Evolutionary conservation across 257 asterid species (phyloP), one percentile per base, ranked within the genome.

Genomic region (Nicotiana obtusifolia): DNA sequence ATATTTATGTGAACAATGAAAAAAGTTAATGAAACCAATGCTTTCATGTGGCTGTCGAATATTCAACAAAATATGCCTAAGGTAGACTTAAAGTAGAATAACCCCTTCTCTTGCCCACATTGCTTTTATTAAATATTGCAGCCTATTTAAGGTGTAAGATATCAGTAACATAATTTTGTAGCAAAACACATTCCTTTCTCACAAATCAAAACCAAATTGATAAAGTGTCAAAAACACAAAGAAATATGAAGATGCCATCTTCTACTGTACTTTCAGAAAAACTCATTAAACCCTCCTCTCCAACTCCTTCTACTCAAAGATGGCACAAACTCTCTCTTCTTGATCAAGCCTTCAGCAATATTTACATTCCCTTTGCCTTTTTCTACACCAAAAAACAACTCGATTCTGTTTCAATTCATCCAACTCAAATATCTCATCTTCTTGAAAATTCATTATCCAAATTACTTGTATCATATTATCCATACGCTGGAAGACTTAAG

Each of bases 401-500:
- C 8, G 75, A 66, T 66, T 6, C 15, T 16, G 31, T 64, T 37
- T 64, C 73, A 64, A 64, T 28, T 17, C 2, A 17, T 3, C 16
- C 60, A 0, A 10, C 14, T 30, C 49, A 47, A 26, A 31, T 49
- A 19, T 76, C 82, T 56, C 52, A 26, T 19, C 47, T 52, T 22
- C 52, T 79, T 1, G 47, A 83, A 54, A 64, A 26, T 4, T 79
- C 83, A 0, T 11, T 82, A 20, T 77, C 85, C 9, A 20, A 17
- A 20, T 16, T 56, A 1, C 13, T 64, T 77, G 14, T 19, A 1
- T 57, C 8, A 47, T 82, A 64, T 81, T 77, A 77, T 44, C 82
- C 82, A 10, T 78, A 77, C 56, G 81, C 83, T 0, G 86, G 86
- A 44, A 44, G 81, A n/a, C 65, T 78, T 11, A 22, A 10, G 4